These are phyloP conservation scores for Solanum hybrid DNA, from an alignment of 305 asterid genomes.

Conservation along the genomic window DNA sequence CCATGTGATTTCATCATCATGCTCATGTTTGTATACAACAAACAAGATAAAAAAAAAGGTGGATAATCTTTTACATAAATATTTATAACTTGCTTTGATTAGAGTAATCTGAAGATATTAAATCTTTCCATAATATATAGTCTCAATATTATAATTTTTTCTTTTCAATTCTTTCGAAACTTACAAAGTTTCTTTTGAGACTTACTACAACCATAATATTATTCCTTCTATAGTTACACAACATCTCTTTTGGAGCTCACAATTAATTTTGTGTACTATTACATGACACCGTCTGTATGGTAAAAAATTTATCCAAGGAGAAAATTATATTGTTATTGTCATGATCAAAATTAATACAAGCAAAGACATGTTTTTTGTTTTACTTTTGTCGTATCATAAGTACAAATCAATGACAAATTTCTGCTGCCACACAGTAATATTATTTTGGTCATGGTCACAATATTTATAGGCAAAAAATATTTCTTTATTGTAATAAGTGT, in stretches of 20 bases:
- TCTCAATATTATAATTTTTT: not conserved
- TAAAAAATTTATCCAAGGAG: not conserved
- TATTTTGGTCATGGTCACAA: not conserved
- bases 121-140: not conserved
- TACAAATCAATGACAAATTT: too few species aligned
- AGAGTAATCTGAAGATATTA: not conserved
- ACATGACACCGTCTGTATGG: not conserved
- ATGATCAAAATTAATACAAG: not conserved
- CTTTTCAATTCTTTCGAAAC: not conserved
- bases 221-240: not conserved
- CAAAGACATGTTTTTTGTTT: too few species aligned
- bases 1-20: not conserved
- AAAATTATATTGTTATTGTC: too few species aligned
- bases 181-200: too few species aligned
- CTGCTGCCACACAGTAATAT: too few species aligned
- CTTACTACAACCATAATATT: not conserved
- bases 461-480: too few species aligned
- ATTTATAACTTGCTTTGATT: not conserved
- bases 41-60: not conserved
- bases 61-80: not conserved
- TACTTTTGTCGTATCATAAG: not conserved
- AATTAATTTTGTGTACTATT: not conserved
- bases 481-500: not conserved
- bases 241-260: not conserved
- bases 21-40: not conserved